Evolutionary conservation across 352 stramenopile genomes (phyloP), one percentile per base, ranked within the genome.

Genomic region (Globisporangium paddicum): DNA sequence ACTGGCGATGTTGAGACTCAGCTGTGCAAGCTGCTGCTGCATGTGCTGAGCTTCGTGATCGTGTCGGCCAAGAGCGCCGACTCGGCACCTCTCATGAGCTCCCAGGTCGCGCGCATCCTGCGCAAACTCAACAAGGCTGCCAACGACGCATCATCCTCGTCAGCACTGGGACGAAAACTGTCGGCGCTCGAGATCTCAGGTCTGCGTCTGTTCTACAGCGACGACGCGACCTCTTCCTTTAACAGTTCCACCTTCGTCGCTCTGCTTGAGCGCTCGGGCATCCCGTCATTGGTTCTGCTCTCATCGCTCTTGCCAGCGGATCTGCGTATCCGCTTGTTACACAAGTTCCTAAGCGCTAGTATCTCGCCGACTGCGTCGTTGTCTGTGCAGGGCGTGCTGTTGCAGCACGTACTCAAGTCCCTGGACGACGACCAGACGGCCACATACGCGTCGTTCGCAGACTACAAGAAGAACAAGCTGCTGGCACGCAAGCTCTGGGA

Each of bases 401-500:
- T 84, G 21, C 60, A 81, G 23, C 55, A 63, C 37, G 50, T 78
- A 9, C 60, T 84, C 6, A 26, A 53, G 44, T 76, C 70, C 9
- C 49, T 84, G 5, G 66, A 58, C 50, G 18, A 54, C 5, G 54
- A 58, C 5, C 19, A 16, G 16, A 30, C 28, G 11, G 35, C 63
- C 25, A 60, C 67, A 1, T 73, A 60, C 38, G 25, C 14, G 13
- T 68, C 64, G 1, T 71, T 77, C 11, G 53, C 55, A 2, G 67
- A 73, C 25, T 77, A 75, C 54, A 73, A 72, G 52, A 67, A 68
- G n/a, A 54, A 53, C 18, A 77, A 75, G n/a, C 9, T 72, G 37
- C 60, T 84, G 21, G 64, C 70, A 5, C 60, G 58, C 3, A 75
- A 75, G 52, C 54, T 82, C 3, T 83, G 74, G 74, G 55, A 67